Conservation (phyloP, 2,329 filamentous ascomycete species). For the Tolypocladium ophioglossoides region DNA sequence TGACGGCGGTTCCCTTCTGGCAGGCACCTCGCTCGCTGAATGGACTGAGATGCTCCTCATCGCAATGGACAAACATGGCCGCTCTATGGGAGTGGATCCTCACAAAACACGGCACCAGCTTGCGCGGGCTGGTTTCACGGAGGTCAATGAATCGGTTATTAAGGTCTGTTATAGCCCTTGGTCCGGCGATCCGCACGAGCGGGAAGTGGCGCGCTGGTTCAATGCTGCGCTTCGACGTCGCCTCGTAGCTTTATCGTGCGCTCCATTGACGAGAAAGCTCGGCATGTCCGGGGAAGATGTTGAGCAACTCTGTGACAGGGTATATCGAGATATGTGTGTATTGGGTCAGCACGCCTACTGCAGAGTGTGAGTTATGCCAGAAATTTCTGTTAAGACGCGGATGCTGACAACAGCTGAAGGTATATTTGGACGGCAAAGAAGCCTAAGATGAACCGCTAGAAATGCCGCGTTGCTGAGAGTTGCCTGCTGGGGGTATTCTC, state of each 20-base stretch:
- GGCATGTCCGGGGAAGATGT: constrained; percentile 45
- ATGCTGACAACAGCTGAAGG: background rate
- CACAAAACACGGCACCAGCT: constrained; percentile 44
- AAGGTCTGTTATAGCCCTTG: constrained; percentile 61
- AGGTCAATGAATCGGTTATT: constrained; percentile 58
- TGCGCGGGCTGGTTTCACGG: constrained; percentile 58
- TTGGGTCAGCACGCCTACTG: constrained; percentile 59
- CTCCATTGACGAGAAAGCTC: constrained; percentile 44
- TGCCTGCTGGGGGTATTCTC: no score
- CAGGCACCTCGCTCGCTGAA: constrained; percentile 41
- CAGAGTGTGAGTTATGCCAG: constrained; percentile 49
- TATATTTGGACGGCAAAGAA: constrained; percentile 1
- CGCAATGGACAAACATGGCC: no score
- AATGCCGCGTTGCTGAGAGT: no score
- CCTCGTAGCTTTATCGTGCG: constrained; percentile 57
- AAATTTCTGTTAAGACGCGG: background rate
- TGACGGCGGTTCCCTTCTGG: constrained; percentile 51
- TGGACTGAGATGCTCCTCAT: no score
- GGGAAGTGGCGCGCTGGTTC: constrained; percentile 65
- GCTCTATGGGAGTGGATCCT: constrained; percentile 12
- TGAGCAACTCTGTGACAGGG: constrained; percentile 45
- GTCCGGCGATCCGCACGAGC: constrained; percentile 50
- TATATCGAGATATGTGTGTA: constrained; percentile 54
- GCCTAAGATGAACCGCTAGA: no score
- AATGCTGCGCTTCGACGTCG: constrained; percentile 62